Base-by-base conservation (phyloP, 139 green algal species). In the Haematococcus lacustris region DNA sequence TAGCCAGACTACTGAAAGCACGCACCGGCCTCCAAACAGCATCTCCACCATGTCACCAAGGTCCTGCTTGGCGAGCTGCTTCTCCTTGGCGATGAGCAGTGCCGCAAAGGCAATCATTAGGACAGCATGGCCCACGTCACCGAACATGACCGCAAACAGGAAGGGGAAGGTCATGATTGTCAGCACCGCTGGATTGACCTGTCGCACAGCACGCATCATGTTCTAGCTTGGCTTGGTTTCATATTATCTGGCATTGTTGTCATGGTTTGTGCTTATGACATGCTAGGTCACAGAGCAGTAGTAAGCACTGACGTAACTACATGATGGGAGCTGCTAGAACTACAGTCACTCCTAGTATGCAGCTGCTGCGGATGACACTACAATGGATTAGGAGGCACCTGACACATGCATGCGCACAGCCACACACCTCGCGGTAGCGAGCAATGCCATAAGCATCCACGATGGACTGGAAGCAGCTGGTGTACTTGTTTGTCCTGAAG, bases 91-190 rank as follows among this genome's bases (percentile, higher is more conserved):
- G 9, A 97, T 75, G 76, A 97, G 70, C 51, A 79, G 89, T 6
- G 86, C 39, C 3, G 87, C 87, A 32, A 43, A 64, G 2, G 88
- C 23, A 28, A 97, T 82, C 87, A 97, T 92, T 7, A 97, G 67
- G 43, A 93, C 62, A 38, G 85, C 93, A 71, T 97, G 93, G 23
- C 91, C 93, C 53, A 97, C 78, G 74, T 97, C 93, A 21, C 93
- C 93, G 83, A 98, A 98, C 94, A 98, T 98, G 81, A 98, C 86
- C 23, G 93, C 94, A 71, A 98, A 98, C 28, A 98, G 80, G 86
- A 98, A 98, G 33, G 94, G 94, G 78, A 98, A 98, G 60, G 94
- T 98, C 57, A 97, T 84, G 63, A 98, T 93, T 66, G 94, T 94
- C 76, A 96, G 93, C 25, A 95, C 84, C 2, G 88, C 79, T 1